These are phyloP conservation scores for Hondaea fermentalgiana DNA, from an alignment of 108 stramenopile genomes.

Conservation along the genomic window DNA sequence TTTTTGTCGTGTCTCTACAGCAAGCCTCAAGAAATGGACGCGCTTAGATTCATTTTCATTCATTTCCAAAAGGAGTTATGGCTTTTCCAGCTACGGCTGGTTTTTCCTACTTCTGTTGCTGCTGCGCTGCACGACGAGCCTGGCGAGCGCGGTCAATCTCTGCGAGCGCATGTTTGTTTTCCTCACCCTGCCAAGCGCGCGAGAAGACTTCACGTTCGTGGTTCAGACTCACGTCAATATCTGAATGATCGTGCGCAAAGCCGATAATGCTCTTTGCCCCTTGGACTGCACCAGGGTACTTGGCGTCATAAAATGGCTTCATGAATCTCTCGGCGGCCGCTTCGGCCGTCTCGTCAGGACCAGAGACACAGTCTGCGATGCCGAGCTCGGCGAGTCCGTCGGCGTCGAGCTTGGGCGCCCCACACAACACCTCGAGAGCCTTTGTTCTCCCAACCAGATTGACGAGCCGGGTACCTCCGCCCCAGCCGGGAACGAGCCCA, in stretches of 20 bases:
- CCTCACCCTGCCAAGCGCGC: neutral
- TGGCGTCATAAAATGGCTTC: neutral
- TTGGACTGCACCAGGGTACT: neutral
- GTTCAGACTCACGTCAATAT: neutral
- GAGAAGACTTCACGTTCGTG: slow-evolving; percentile 2
- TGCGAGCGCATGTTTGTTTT: neutral
- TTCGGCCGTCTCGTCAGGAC: neutral
- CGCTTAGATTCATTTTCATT: neutral
- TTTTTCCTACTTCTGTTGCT: neutral
- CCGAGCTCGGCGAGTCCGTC: neutral
- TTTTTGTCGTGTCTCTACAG: too few relatives aligned
- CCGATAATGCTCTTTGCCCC: neutral
- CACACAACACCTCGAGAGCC: neutral
- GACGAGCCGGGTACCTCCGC: neutral
- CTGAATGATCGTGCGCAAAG: neutral
- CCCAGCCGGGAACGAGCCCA: neutral
- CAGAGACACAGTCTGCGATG: neutral
- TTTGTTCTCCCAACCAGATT: neutral
- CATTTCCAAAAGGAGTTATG: neutral
- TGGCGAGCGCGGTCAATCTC: neutral
- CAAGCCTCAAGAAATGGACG: too few relatives aligned
- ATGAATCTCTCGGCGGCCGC: neutral
- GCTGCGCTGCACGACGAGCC: neutral
- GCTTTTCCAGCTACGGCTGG: neutral
- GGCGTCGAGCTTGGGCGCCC: neutral